Evolutionary conservation across 768 basidiomycete genomes (phyloP), one percentile per base, ranked within the genome.

Genomic region (Trametes cinnabarina): DNA sequence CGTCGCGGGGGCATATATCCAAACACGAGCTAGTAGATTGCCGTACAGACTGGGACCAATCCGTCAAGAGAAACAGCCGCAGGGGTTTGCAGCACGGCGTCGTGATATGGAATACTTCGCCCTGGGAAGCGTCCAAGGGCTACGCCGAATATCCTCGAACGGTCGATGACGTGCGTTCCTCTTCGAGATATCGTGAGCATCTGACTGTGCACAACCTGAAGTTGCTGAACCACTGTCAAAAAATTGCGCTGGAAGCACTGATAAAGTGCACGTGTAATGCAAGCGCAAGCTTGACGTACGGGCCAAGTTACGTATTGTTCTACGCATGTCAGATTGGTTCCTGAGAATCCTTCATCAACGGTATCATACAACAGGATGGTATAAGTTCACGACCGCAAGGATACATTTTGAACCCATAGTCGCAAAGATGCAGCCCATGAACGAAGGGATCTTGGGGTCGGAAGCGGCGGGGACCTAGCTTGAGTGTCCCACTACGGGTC

Each of bases 311-410:
- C n/a, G n/a, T n/a, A n/a, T n/a, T n/a, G n/a, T n/a, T n/a, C n/a
- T 12, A 17, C 20, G 40, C 42, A 42, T 32, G 7, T 12, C 12
- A 12, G 12, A 32, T 12, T 7, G 30, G 12, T 32, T 12, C 53
- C 44, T 55, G 35, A 26, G 23, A 20, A n/a, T 47, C 12, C n/a
- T 48, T 20, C 15, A 22, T 47, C n/a, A 39, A 47, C 26, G 47
- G 26, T 55, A 47, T 55, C 46, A 25, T 55, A 55, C 54, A 55
- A 55, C 54, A 48, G 15, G 12, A 12, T 40, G 54, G 54, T 55
- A 47, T 47, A 40, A 37, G 22, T 30, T 5, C 26, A 2, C n/a
- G 30, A 10, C 26, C 15, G 7, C 48, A 55, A 23, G n/a, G 28
- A 47, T 55, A 55, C 54, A 55, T 19, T 30, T 6, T 47, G 35